These are phyloP conservation scores for Termitomyces sp. DNA, from an alignment of 768 basidiomycete genomes.

Conservation along the genomic window DNA sequence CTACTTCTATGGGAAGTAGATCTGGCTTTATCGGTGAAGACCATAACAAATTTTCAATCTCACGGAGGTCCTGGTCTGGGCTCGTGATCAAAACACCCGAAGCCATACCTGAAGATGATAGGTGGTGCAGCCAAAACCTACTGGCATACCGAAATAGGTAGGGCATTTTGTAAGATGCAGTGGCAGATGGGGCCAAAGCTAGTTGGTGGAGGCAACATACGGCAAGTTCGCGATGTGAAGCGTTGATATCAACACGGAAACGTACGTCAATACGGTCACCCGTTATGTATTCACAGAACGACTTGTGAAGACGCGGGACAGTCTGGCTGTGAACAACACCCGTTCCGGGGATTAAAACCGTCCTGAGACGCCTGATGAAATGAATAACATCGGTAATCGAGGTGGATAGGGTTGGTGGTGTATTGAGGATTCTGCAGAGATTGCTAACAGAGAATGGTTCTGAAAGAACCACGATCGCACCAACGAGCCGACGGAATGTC, in stretches of 20 bases:
- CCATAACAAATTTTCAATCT: not conserved
- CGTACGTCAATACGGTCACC: not conserved
- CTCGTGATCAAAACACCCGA: not conserved
- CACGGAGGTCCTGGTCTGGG: not conserved
- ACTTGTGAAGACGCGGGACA: conserved; percentile 15
- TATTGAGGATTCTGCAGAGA: conserved; percentile 6
- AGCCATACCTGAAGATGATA: not conserved
- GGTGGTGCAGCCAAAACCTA: conserved; percentile 2
- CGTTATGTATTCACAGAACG: conserved; percentile 14
- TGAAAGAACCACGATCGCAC: conserved; percentile 8
- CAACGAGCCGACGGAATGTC: conserved; percentile 10
- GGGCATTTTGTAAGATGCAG: not conserved
- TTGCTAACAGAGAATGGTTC: conserved; percentile 9
- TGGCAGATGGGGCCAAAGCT: not conserved
- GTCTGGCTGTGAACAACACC: conserved; percentile 6
- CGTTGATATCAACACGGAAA: conserved; percentile 1
- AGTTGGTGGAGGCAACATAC: conserved; percentile 6
- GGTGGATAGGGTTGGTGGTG: not conserved
- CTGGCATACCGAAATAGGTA: conserved; percentile 2
- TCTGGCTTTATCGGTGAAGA: not conserved
- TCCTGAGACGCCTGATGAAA: conserved; percentile 13
- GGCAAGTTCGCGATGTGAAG: conserved; percentile 5
- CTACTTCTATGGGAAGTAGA: not conserved
- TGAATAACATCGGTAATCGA: conserved; percentile 6
- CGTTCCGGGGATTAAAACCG: conserved; percentile 12